Percentiles rank a stretch among this genome's conserved stretches.
Evolutionary conservation across 192 early-diverging fungal genomes (phyloP).

Genomic region (Anaeromyces robustus): DNA sequence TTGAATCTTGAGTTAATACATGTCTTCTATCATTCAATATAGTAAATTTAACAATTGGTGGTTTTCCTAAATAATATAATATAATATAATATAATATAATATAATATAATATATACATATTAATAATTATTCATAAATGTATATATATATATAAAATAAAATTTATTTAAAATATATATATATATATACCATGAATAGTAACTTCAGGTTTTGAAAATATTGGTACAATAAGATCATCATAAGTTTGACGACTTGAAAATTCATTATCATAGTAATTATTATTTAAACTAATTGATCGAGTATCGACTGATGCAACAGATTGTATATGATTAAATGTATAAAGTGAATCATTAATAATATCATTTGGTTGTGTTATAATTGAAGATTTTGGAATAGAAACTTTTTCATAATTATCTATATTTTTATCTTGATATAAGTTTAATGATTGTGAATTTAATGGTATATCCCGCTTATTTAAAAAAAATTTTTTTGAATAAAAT

Average conservation of each 20-base stretch:
- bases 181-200: neutral
- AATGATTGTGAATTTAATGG: constrained; percentile 32
- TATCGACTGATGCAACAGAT: neutral
- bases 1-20: constrained; percentile 69
- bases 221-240: neutral
- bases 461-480: constrained; percentile 30
- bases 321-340: neutral
- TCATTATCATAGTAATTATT: neutral
- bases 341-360: neutral
- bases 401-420: neutral
- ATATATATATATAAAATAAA: too few species aligned
- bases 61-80: constrained; percentile 18
- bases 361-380: neutral
- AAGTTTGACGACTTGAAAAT: neutral
- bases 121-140: too few species aligned
- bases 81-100: too few species aligned
- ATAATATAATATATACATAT: too few species aligned
- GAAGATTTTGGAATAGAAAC: neutral
- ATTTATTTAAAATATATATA: too few species aligned
- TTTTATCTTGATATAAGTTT: neutral
- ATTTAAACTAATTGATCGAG: neutral
- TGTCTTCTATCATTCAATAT: constrained; percentile 74
- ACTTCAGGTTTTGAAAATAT: neutral
- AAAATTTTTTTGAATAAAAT: neutral
- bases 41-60: constrained; percentile 44